Percentiles rank a stretch among this genome's conserved stretches.
Conservation (phyloP, 495 filamentous ascomycete genomes). For the Lichenothelia convexa region DNA sequence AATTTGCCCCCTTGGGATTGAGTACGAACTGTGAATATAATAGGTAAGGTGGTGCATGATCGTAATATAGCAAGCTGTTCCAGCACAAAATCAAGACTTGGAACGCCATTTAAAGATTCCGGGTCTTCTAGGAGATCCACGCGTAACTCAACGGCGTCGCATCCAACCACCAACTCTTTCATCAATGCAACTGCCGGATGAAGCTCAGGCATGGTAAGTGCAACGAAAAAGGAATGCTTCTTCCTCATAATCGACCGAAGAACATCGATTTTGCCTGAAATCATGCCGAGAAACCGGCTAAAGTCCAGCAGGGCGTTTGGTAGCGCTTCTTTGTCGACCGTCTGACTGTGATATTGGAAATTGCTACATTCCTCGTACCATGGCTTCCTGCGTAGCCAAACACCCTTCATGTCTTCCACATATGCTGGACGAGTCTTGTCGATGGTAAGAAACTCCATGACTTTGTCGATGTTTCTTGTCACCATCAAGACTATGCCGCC, state of each 20-base stretch:
- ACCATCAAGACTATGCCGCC: slow-evolving; percentile 85
- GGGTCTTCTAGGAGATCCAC: slow-evolving; percentile 83
- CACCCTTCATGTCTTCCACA: slow-evolving; percentile 78
- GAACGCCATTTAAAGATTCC: slow-evolving; percentile 34
- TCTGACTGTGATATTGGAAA: slow-evolving; percentile 74
- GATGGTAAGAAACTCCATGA: slow-evolving; percentile 74
- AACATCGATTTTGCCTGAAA: slow-evolving; percentile 49
- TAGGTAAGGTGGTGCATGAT: slow-evolving; percentile 52
- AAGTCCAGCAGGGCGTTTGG: slow-evolving; percentile 60
- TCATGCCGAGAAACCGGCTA: slow-evolving; percentile 50
- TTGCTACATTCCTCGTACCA: slow-evolving; percentile 93
- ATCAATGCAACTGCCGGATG: slow-evolving; percentile 41
- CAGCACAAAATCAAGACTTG: slow-evolving; percentile 54
- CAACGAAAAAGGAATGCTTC: slow-evolving; percentile 77
- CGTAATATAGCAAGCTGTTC: slow-evolving; percentile 69
- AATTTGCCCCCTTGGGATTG: slow-evolving; percentile 75
- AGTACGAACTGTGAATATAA: slow-evolving; percentile 88
- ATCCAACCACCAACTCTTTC: slow-evolving; percentile 58
- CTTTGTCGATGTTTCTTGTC: slow-evolving; percentile 67
- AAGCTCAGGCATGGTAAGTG: slow-evolving; percentile 65
- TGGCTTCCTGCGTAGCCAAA: slow-evolving; percentile 80
- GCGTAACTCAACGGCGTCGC: slow-evolving; percentile 82
- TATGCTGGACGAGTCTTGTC: slow-evolving; percentile 91
- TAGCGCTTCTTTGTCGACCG: slow-evolving; percentile 38
- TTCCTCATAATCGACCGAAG: slow-evolving; percentile 50